Evolutionary conservation across 1,284 basidiomycete genomes (phyloP).

Genomic region (Vanrija humicola): DNA sequence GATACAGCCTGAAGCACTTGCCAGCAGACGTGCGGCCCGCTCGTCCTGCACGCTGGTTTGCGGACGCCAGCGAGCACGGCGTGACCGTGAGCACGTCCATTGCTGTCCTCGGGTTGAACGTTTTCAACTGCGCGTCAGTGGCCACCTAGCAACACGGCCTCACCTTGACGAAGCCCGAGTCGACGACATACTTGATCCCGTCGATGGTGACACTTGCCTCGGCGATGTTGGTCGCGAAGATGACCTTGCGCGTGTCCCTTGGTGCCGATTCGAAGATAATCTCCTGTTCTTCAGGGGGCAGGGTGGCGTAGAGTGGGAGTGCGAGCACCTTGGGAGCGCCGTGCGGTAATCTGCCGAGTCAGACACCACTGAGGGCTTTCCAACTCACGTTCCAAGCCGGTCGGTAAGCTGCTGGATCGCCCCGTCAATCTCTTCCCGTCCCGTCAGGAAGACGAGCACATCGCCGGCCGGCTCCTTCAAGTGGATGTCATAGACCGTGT

Average conservation of each 20-base stretch:
- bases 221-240: slow-evolving; percentile 93
- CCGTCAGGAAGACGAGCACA: slow-evolving; percentile 88
- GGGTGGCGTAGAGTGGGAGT: slow-evolving; percentile 80
- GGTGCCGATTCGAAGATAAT: slow-evolving; percentile 74
- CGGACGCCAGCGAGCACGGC: slow-evolving; percentile 75
- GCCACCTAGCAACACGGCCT: slow-evolving; percentile 10
- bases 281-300: slow-evolving; percentile 80
- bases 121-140: slow-evolving; percentile 60
- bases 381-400: slow-evolving; percentile 64
- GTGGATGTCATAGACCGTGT: slow-evolving; percentile 83
- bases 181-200: slow-evolving; percentile 90
- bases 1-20: slow-evolving; percentile 89
- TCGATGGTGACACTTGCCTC: slow-evolving; percentile 97
- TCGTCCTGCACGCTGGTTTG: slow-evolving; percentile 81
- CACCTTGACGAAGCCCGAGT: slow-evolving; percentile 92
- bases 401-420: slow-evolving; percentile 79
- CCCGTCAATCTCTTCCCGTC: slow-evolving; percentile 93
- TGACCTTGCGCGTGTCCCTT: slow-evolving; percentile 75
- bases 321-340: slow-evolving; percentile 60
- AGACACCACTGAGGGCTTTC: slow-evolving; percentile 17
- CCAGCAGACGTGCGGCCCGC: slow-evolving; percentile 87
- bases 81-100: slow-evolving; percentile 77
- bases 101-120: slow-evolving; percentile 73
- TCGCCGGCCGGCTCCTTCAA: slow-evolving; percentile 71
- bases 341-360: slow-evolving; percentile 59